Base-by-base conservation (phyloP, 2,329 filamentous ascomycete genomes). In the Pyrenochaeta sp. region DNA sequence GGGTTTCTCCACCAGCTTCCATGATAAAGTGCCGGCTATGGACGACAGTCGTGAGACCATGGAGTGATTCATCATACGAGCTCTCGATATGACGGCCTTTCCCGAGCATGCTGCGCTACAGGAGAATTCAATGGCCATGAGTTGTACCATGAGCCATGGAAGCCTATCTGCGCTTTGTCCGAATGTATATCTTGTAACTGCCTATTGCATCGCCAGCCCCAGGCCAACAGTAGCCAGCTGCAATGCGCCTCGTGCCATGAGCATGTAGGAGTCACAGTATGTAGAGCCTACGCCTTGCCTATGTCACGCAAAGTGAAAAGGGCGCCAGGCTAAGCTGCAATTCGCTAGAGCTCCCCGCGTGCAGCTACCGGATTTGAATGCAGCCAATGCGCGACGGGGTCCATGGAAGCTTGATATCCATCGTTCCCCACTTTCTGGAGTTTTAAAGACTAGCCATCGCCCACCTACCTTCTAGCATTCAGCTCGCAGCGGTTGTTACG, bases 271-370 rank as follows among this genome's bases (percentile, higher is more conserved):
- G 46, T 56, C 55, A 61, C 43, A 42, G 20, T 32, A 40, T 53
- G 53, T 50, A 29, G 21, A n/a, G 17, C n/a, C 33, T 5, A 17
- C 6, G 4, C 17, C 18, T 37, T 31, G 7, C 29, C 31, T 45
- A 40, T 54, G 36, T 54, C 52, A 53, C 49, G 20, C 35, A 54
- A 49, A 54, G 39, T 50, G 49, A 61, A 63, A 63, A 69, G 60
- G 66, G 66, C 63, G 61, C 35, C 41, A 49, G 47, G 59, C 64
- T 54, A 65, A 51, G 52, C 56, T 54, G 15, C 32, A 52, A 55
- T 35, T 33, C 39, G 49, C 49, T 46, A 39, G 27, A 4, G 44
- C 51, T 9, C 29, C 39, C 49, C 64, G 61, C 57, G 21, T 67
- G 46, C 27, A 58, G 51, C 56, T 68, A 23, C 62, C 61, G 36